These are phyloP conservation scores for Athelia psychrophila DNA, from an alignment of 1,284 basidiomycete genomes.

Conservation along the genomic window DNA sequence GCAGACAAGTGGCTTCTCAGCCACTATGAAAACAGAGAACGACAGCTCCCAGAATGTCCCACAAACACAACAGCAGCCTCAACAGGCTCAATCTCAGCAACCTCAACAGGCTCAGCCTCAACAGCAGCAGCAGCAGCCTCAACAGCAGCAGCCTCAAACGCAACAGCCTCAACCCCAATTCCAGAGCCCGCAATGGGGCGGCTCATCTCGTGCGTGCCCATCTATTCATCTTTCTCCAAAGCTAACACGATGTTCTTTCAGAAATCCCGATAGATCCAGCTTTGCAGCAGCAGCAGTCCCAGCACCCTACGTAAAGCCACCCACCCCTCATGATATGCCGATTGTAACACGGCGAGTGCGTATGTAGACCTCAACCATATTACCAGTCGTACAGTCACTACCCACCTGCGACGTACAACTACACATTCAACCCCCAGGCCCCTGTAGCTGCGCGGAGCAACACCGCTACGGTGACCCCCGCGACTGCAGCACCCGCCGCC, in stretches of 20 bases:
- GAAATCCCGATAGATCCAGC: slow-evolving; percentile 71
- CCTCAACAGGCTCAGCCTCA: slow-evolving; percentile 17
- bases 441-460: slow-evolving; percentile 23
- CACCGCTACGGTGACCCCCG: slow-evolving; percentile 16
- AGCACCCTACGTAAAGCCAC: slow-evolving; percentile 42
- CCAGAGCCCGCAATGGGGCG: slow-evolving; percentile 38
- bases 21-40: slow-evolving; percentile 31
- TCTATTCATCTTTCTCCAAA: neutral
- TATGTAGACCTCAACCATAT: slow-evolving; percentile 35
- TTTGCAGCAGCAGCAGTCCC: slow-evolving; percentile 59
- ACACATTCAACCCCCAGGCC: slow-evolving; percentile 42
- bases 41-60: slow-evolving; percentile 30
- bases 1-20: neutral
- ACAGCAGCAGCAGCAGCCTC: slow-evolving; percentile 21
- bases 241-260: slow-evolving; percentile 17
- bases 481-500: slow-evolving; percentile 14
- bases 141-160: too few species aligned
- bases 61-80: slow-evolving; percentile 20
- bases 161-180: slow-evolving; percentile 20
- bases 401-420: slow-evolving; percentile 42
- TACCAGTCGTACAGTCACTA: slow-evolving; percentile 53
- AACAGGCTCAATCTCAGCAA: too few species aligned
- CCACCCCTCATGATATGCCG: neutral
- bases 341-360: slow-evolving; percentile 9
- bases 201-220: slow-evolving; percentile 30